Conservation (phyloP, 345 rosid genomes). For the Murraya paniculata region DNA sequence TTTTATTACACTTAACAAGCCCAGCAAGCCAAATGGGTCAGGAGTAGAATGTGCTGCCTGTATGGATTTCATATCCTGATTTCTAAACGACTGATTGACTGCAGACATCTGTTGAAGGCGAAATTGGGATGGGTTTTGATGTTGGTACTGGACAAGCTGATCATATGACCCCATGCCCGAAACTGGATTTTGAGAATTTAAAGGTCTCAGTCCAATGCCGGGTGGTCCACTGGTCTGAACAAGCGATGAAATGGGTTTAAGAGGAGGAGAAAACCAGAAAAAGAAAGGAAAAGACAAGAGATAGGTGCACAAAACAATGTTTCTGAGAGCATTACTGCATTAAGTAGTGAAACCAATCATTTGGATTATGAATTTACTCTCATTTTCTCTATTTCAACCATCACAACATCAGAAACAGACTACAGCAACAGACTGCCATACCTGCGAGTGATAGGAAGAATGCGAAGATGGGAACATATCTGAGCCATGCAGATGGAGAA, state of each 20-base stretch:
- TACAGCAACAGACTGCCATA: constrained; percentile 32
- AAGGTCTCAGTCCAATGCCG: constrained; percentile 83
- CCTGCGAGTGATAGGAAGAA: constrained; percentile 85
- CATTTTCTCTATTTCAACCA: not conserved
- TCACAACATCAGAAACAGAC: constrained; percentile 16
- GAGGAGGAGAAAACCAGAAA: not conserved
- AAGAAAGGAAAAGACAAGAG: not conserved
- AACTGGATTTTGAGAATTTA: constrained; percentile 67
- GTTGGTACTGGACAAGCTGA: constrained; percentile 83
- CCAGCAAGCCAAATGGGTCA: constrained; percentile 81
- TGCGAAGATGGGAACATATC: constrained; percentile 81
- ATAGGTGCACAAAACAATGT: not conserved
- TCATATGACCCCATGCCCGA: constrained; percentile 74
- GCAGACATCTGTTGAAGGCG: constrained; percentile 87
- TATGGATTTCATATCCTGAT: constrained; percentile 71
- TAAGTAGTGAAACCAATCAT: not conserved
- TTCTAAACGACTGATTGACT: constrained; percentile 82
- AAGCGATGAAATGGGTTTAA: constrained; percentile 1
- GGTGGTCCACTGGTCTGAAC: constrained; percentile 80
- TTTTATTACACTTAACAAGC: constrained; percentile 68
- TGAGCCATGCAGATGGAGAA: constrained; percentile 67
- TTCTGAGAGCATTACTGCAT: not conserved
- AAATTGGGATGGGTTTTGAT: constrained; percentile 83
- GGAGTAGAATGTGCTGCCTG: constrained; percentile 62
- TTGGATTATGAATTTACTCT: not conserved